A percentile compares a stretch with the other conserved stretches of the same genome.
Evolutionary conservation across 2,329 filamentous ascomycete genomes (phyloP).

Genomic region (Aureobasidium pullulans): DNA sequence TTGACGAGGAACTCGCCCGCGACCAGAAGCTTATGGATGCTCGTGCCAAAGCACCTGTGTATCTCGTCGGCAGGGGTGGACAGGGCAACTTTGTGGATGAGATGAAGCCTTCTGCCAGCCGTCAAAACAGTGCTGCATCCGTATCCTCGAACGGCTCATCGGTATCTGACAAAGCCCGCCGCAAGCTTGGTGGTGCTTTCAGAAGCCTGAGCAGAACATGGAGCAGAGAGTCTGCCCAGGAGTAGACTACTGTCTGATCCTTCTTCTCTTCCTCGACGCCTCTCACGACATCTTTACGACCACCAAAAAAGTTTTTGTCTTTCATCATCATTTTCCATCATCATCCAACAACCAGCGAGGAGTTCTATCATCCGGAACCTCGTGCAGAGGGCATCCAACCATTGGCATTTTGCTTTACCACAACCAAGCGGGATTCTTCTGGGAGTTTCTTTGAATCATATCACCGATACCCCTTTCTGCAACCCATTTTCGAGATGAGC

Average conservation of each 20-base stretch:
- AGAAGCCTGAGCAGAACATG: conserved; percentile 7
- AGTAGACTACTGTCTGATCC: not conserved
- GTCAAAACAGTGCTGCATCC: conserved; percentile 6
- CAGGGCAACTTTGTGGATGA: conserved; percentile 47
- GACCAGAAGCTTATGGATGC: conserved; percentile 47
- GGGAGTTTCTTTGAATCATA: conserved; percentile 8
- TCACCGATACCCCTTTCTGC: not conserved
- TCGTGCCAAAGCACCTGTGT: conserved; percentile 47
- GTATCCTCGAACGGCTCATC: conserved; percentile 10
- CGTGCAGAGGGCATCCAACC: not conserved
- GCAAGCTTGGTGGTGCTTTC: conserved; percentile 4
- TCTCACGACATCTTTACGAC: conserved; percentile 3
- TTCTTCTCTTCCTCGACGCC: not conserved
- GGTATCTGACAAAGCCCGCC: conserved; percentile 7
- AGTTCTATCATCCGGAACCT: not conserved
- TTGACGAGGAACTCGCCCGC: conserved; percentile 59
- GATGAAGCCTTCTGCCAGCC: conserved; percentile 24
- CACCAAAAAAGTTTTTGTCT: conserved; percentile 5
- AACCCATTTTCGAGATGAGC: not conserved
- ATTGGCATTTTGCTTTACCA: not conserved
- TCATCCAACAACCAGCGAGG: conserved; percentile 9
- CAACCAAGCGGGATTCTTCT: not conserved
- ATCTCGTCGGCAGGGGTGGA: conserved; percentile 57
- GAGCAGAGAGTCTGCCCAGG: not conserved
- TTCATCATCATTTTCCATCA: not conserved